phyloP scores from a whole-genome alignment of 2,329 filamentous ascomycete species.

The Clarireedia hainanense region DNA sequence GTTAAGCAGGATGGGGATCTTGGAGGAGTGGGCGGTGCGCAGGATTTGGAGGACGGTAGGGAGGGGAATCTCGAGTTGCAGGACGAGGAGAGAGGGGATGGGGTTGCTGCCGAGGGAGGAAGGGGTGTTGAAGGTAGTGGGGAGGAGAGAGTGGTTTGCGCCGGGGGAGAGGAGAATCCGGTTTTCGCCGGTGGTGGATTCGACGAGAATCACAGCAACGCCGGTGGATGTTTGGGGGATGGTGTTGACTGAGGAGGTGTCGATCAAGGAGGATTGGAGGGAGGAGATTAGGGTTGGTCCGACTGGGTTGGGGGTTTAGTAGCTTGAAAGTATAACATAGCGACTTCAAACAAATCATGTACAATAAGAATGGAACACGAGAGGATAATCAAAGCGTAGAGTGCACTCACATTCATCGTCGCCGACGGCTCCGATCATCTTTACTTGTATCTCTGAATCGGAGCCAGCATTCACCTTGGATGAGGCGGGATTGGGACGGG shows the following conservation, averaged over 20 bases:
- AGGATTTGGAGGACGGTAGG: conserved; percentile 57
- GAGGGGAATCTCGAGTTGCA: conserved; percentile 73
- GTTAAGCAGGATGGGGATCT: conserved; percentile 68
- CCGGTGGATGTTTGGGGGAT: conserved; percentile 49
- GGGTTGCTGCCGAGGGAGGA: conserved; percentile 30
- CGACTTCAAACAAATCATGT: too few species aligned
- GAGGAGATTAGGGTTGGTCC: conserved; percentile 50
- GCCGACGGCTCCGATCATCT: conserved; percentile 70
- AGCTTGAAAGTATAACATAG: neutral
- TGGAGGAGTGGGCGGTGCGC: conserved; percentile 37
- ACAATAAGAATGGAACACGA: neutral
- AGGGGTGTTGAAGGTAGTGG: conserved; percentile 32
- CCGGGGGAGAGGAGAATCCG: conserved; percentile 67
- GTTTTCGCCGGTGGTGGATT: conserved; percentile 65
- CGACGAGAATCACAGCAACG: conserved; percentile 68
- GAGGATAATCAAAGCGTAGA: too few species aligned
- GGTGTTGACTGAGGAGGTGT: conserved; percentile 44
- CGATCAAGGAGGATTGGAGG: conserved; percentile 54
- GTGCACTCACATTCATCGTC: neutral
- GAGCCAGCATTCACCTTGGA: conserved; percentile 15
- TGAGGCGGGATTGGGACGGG: conserved; percentile 41
- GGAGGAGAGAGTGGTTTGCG: conserved; percentile 49
- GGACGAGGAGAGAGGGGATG: conserved; percentile 55
- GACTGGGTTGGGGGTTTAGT: conserved; percentile 47
- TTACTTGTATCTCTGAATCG: conserved; percentile 38